Evolutionary conservation across 2,329 filamentous ascomycete species (phyloP).

Genomic region (Stemphylium vesicarium): DNA sequence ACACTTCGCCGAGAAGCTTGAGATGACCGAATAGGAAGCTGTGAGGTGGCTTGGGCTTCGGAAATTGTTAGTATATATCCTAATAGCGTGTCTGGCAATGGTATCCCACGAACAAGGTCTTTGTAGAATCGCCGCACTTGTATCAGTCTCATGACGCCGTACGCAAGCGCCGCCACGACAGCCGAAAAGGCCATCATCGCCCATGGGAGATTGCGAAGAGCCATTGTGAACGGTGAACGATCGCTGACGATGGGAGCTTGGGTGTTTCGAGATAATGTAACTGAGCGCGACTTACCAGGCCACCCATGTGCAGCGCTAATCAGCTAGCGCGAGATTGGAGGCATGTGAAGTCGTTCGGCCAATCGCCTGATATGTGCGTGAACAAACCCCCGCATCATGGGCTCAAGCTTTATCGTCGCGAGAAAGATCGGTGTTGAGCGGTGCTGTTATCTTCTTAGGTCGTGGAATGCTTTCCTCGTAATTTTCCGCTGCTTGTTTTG

Average conservation of each 20-base stretch:
- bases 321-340: neutral
- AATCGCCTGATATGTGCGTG: neutral
- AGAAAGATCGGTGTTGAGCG: too few species aligned
- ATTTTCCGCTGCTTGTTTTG: too few species aligned
- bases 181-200: slow-evolving; percentile 14
- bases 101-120: slow-evolving; percentile 24
- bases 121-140: slow-evolving; percentile 32
- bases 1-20: slow-evolving; percentile 46
- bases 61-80: neutral
- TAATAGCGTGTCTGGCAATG: neutral
- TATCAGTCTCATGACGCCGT: slow-evolving; percentile 26
- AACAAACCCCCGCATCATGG: neutral
- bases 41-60: slow-evolving; percentile 51
- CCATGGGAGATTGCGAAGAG: slow-evolving; percentile 18
- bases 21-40: slow-evolving; percentile 52
- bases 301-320: neutral
- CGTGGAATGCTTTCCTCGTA: too few species aligned
- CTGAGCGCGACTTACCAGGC: neutral
- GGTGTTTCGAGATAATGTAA: neutral
- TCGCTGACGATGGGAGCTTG: neutral
- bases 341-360: neutral
- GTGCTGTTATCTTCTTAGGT: too few species aligned
- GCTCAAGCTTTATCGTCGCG: too few species aligned
- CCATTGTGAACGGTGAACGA: slow-evolving; percentile 4
- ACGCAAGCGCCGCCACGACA: slow-evolving; percentile 21